Base-by-base conservation (phyloP, 495 filamentous ascomycete species). In the Daldinia decipiens region DNA sequence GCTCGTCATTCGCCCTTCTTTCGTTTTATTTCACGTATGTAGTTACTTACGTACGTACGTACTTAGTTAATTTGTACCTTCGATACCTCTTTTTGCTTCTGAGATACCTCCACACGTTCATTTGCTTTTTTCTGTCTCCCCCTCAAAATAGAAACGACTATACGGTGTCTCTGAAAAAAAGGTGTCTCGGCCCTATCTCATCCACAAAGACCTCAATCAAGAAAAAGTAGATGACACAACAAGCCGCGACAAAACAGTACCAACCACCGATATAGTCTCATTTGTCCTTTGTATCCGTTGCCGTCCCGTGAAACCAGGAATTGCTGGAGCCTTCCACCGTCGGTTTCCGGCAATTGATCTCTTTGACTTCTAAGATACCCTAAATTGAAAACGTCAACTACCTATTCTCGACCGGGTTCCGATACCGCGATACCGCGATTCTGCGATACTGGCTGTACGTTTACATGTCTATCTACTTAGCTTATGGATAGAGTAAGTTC, bases 271-370 rank as follows among this genome's bases (percentile, higher is more conserved):
- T 43, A 58, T 36, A 38, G 53, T 73, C 70, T 65, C 62, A 65
- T 73, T 73, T 73, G 70, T 73, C 43, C 70, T 73, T 69, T 67
- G 70, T 65, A 59, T 62, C 53, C 58, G 52, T 69, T 66, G 51
- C 38, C 53, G 27, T 50, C 34, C 53, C 53, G 55, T 62, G 58
- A 73, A 65, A 54, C 62, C 39, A 65, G 43, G 32, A 68, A 68
- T 65, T 51, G n/a, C 70, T 65, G 57, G 57, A 32, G 59, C 36
- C 26, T 73, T 66, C 61, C 38, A 50, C 52, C 43, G 57, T 66
- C 68, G 51, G 50, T 55, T 66, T 73, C 32, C 50, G 68, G 62
- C 57, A 45, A 65, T 54, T 50, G 15, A 51, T 65, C 52, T 39
- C 12, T 55, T 68, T 56, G 39, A 53, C 57, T 58, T 73, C 40